A percentile compares a stretch with the other conserved stretches of the same genome.
These are phyloP conservation scores for Platanus orientalis DNA, from an alignment of 164 flowering plant species.

Conservation along the genomic window DNA sequence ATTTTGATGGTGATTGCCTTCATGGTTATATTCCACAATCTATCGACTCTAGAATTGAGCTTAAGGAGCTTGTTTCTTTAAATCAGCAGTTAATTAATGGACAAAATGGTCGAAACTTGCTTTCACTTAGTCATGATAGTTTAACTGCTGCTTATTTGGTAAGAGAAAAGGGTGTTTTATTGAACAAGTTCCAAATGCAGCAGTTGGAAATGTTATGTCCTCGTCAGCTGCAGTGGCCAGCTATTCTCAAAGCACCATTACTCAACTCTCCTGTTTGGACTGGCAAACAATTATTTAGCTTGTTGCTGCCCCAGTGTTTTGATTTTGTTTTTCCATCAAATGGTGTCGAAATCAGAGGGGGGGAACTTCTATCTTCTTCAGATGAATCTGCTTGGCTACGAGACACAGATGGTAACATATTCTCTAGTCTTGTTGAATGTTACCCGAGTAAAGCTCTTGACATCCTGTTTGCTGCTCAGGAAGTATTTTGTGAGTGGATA, in stretches of 20 bases:
- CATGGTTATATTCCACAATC: conserved; percentile 93
- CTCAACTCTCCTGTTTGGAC: conserved; percentile 44
- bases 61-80: conserved; percentile 68
- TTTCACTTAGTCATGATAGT: conserved; percentile 80
- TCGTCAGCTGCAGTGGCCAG: conserved; percentile 30
- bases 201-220: conserved; percentile 74
- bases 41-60: conserved; percentile 62
- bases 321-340: conserved; percentile 32
- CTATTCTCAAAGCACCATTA: conserved; percentile 44
- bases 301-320: conserved; percentile 63
- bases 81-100: conserved; percentile 57
- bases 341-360: conserved; percentile 42
- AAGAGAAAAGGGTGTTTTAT: conserved; percentile 37
- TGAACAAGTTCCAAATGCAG: conserved; percentile 53
- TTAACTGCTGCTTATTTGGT: conserved; percentile 66
- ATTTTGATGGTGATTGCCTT: conserved; percentile 95
- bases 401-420: conserved; percentile 47
- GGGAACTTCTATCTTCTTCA: conserved; percentile 48
- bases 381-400: conserved; percentile 62
- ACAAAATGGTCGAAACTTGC: conserved; percentile 73
- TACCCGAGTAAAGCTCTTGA: conserved; percentile 36
- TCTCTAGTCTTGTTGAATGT: conserved; percentile 36
- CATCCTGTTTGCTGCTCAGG: conserved; percentile 53
- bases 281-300: conserved; percentile 72
- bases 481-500: conserved; percentile 82